Conservation (phyloP, 2,329 filamentous ascomycete species). For the Aspergillus japonicus region DNA sequence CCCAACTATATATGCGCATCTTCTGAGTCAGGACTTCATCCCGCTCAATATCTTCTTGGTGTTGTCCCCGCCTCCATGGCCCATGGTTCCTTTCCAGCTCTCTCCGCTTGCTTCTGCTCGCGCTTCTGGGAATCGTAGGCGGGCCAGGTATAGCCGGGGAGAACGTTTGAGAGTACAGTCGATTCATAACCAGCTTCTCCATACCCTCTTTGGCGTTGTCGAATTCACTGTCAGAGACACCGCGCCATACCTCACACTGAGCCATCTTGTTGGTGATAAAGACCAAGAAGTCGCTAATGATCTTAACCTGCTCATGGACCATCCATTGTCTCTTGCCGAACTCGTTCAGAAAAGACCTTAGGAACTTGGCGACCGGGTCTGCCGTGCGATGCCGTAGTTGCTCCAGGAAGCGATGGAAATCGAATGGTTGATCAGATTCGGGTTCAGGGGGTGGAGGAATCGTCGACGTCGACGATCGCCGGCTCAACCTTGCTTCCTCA, state of each 20-base stretch:
- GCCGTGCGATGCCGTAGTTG: conserved; percentile 94
- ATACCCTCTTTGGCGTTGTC: conserved; percentile 98
- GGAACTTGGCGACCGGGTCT: conserved; percentile 93
- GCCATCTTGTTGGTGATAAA: conserved; percentile 99
- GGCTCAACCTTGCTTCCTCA: conserved; percentile 28
- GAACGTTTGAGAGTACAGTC: conserved; percentile 92
- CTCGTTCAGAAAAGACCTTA: conserved; percentile 90
- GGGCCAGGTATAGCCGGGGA: conserved; percentile 87
- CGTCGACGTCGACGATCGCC: conserved; percentile 38
- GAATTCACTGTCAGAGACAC: conserved; percentile 93
- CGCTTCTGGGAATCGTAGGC: conserved; percentile 59
- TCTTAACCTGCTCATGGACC: conserved; percentile 99
- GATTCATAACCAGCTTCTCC: conserved; percentile 99
- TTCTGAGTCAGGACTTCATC: conserved; percentile 97
- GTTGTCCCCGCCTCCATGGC: conserved; percentile 86
- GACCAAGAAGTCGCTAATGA: conserved; percentile 91
- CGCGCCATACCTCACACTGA: conserved; percentile 92
- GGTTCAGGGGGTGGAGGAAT: conserved; percentile 69
- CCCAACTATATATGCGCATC: conserved; percentile 95
- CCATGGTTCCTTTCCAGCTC: conserved; percentile 68
- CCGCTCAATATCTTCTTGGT: conserved; percentile 95
- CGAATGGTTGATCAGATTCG: conserved; percentile 84
- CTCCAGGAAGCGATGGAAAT: conserved; percentile 95
- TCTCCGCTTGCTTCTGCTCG: conserved; percentile 66
- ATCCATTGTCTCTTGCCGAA: conserved; percentile 99